phyloP scores from a whole-genome alignment of 1,139 yeast genomes.

The Candida tropicalis region DNA sequence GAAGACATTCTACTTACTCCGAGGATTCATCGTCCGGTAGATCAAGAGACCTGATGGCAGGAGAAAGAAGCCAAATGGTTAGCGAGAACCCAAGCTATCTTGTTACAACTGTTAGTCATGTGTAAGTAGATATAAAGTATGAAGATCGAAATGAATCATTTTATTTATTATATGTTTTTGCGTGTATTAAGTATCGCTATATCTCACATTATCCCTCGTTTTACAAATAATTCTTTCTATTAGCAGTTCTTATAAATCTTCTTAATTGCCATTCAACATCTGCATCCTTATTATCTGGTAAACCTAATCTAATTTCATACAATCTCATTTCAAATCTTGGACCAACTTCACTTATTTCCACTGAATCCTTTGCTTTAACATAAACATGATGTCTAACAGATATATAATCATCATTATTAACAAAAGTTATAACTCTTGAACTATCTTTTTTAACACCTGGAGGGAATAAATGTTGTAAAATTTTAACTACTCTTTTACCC shows the following conservation, averaged over 20 bases:
- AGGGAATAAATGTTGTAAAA: constrained; percentile 88
- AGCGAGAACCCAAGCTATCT: constrained; percentile 13
- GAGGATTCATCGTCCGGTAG: neutral
- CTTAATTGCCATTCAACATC: constrained; percentile 96
- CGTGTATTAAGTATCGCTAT: too few species aligned
- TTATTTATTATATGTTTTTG: too few species aligned
- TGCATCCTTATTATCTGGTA: constrained; percentile 94
- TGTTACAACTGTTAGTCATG: constrained; percentile 14
- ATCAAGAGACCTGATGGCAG: neutral
- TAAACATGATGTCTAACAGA: constrained; percentile 94
- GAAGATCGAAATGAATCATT: too few species aligned
- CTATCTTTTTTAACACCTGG: constrained; percentile 91
- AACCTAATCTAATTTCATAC: constrained; percentile 85
- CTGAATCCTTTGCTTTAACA: constrained; percentile 84
- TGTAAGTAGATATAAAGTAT: constrained; percentile 3
- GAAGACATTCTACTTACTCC: constrained; percentile 3
- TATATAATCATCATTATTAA: constrained; percentile 87
- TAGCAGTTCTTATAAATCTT: constrained; percentile 92
- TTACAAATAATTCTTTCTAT: constrained; percentile 81
- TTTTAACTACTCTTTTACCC: constrained; percentile 80
- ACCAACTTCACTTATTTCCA: constrained; percentile 94
- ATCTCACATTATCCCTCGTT: too few species aligned
- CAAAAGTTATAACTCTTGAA: constrained; percentile 87
- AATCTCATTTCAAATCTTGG: constrained; percentile 98
- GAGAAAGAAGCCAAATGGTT: neutral